These are phyloP conservation scores for Melocanna baccifera DNA, from an alignment of 176 grass and related monocot genomes.

Conservation along the genomic window DNA sequence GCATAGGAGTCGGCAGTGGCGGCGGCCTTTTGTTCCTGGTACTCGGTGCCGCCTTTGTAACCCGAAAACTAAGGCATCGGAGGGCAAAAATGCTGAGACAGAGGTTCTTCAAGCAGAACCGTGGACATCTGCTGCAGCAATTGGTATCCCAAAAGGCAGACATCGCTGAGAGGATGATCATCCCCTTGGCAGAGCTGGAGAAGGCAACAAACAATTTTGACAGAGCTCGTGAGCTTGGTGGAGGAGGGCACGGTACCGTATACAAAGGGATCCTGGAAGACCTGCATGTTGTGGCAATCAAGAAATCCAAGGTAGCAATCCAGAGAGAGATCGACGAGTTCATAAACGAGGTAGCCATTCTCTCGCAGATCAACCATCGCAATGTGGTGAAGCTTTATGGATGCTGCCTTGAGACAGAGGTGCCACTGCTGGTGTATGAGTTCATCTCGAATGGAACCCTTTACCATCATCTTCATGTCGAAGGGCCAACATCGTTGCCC, in stretches of 20 bases:
- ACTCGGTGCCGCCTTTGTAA: slow-evolving; percentile 17
- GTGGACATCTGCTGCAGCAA: neutral
- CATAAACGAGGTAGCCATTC: slow-evolving; percentile 57
- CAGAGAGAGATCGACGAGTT: slow-evolving; percentile 55
- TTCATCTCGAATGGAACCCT: slow-evolving; percentile 62
- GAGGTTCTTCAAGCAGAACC: neutral
- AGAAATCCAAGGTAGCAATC: slow-evolving; percentile 50
- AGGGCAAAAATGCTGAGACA: neutral
- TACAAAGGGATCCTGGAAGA: slow-evolving; percentile 53
- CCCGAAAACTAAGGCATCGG: neutral
- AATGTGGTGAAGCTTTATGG: slow-evolving; percentile 58
- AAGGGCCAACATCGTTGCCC: neutral
- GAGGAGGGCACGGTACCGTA: slow-evolving; percentile 42
- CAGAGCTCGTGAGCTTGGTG: slow-evolving; percentile 14
- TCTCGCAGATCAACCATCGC: slow-evolving; percentile 50
- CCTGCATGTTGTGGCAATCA: slow-evolving; percentile 47
- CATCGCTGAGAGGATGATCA: neutral
- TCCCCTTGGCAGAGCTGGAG: neutral
- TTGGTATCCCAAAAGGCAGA: neutral
- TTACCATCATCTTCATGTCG: slow-evolving; percentile 38
- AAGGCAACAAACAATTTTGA: slow-evolving; percentile 22
- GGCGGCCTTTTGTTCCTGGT: slow-evolving; percentile 28
- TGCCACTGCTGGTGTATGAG: slow-evolving; percentile 44
- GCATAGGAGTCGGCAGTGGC: slow-evolving; percentile 41
- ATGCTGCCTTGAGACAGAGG: slow-evolving; percentile 60